These are phyloP conservation scores for Cercospora canescens DNA, from an alignment of 2,329 filamentous ascomycete species.

Conservation along the genomic window DNA sequence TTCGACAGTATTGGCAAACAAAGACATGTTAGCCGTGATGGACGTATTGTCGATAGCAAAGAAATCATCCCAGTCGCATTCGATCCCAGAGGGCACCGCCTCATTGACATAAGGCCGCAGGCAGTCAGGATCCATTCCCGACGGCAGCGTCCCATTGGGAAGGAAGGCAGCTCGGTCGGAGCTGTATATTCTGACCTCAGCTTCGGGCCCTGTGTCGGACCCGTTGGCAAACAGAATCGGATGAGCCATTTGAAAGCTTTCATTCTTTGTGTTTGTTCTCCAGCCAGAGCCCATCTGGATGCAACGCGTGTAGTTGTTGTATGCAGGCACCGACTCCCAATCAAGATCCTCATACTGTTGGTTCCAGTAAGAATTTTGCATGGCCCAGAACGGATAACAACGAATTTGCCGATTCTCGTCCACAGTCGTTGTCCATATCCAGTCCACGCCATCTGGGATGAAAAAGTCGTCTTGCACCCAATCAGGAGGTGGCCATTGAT, in stretches of 20 bases:
- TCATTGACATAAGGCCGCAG: not conserved
- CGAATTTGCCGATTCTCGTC: not conserved
- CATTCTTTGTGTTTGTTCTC: constrained; percentile 20
- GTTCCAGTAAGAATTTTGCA: not conserved
- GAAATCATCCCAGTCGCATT: not conserved
- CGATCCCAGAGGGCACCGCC: not conserved
- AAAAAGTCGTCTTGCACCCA: not conserved
- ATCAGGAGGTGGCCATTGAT: not conserved
- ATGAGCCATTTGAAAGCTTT: constrained; percentile 20
- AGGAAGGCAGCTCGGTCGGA: constrained; percentile 29
- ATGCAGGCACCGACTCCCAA: not conserved
- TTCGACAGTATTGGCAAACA: not conserved
- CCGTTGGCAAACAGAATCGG: constrained; percentile 14
- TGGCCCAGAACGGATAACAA: not conserved
- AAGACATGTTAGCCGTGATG: not conserved
- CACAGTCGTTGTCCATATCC: not conserved
- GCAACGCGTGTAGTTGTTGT: constrained; percentile 27
- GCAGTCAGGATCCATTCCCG: constrained; percentile 18
- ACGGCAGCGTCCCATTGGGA: constrained; percentile 14
- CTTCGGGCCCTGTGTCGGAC: not conserved
- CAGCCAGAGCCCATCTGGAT: constrained; percentile 27
- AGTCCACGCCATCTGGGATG: not conserved
- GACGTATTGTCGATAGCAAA: not conserved
- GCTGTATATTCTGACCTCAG: constrained; percentile 14
- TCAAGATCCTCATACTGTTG: not conserved